Evolutionary conservation across 2,329 filamentous ascomycete species (phyloP).

Genomic region (Trematosphaeria pertusa): DNA sequence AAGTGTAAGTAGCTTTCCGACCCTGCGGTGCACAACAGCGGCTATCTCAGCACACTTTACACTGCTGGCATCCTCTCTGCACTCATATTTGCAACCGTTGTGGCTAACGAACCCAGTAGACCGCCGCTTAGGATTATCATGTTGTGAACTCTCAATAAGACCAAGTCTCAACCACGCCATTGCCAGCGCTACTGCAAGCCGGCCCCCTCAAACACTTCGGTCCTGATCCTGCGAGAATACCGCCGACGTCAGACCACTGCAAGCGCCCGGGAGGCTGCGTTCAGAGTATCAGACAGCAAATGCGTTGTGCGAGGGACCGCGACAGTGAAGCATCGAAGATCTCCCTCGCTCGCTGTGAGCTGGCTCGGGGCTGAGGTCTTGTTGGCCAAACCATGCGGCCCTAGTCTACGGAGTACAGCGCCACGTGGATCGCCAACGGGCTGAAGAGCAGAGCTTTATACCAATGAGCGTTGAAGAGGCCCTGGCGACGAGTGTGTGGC

Average conservation of each 20-base stretch:
- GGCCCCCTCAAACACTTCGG: background rate
- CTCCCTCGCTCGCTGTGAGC: too few relatives aligned
- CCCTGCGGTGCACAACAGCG: too few relatives aligned
- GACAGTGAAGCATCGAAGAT: too few relatives aligned
- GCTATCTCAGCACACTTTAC: too few relatives aligned
- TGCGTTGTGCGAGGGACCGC: constrained; percentile 7
- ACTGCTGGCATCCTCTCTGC: too few relatives aligned
- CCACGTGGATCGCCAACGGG: constrained; percentile 21
- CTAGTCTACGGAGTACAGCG: constrained; percentile 4
- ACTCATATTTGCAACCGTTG: too few relatives aligned
- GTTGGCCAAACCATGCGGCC: background rate
- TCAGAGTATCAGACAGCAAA: constrained; percentile 11
- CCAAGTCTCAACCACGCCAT: constrained; percentile 7
- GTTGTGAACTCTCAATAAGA: background rate
- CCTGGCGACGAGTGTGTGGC: constrained; percentile 1
- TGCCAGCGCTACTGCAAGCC: background rate
- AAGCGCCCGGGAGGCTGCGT: constrained; percentile 7
- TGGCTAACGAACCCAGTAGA: too few relatives aligned
- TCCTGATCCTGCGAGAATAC: constrained; percentile 16
- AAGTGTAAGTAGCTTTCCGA: too few relatives aligned
- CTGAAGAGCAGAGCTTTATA: too few relatives aligned
- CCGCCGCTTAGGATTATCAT: too few relatives aligned
- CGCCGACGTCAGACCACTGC: constrained; percentile 6
- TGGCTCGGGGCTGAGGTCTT: background rate
- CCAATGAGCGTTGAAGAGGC: constrained; percentile 7